Evolutionary conservation across 202 grass and related monocot species (phyloP).

Genomic region (Cymbopogon flexuosus): DNA sequence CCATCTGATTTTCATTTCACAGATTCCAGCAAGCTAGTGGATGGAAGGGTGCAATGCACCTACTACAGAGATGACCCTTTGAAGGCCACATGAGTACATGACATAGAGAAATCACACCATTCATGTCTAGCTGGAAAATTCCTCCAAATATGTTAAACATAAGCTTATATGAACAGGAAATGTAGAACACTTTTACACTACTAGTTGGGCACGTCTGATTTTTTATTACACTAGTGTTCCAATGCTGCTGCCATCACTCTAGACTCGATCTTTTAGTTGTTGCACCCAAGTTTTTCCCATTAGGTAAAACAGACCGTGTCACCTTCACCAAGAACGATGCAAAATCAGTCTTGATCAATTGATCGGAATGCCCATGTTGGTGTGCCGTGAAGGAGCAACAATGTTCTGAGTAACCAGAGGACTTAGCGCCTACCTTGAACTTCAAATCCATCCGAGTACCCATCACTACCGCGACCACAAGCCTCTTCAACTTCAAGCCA

Average conservation of each 20-base stretch:
- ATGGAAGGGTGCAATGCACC: too few relatives aligned
- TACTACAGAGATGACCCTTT: too few relatives aligned
- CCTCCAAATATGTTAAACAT: too few relatives aligned
- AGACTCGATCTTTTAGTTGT: neutral
- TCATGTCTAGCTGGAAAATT: too few relatives aligned
- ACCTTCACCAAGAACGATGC: neutral
- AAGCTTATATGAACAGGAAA: neutral
- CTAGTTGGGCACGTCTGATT: neutral
- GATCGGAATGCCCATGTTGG: neutral
- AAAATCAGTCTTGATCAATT: neutral
- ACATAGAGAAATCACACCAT: too few relatives aligned
- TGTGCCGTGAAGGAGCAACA: neutral
- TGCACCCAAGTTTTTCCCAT: neutral
- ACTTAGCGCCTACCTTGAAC: neutral
- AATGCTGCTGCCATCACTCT: neutral
- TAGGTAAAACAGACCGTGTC: neutral
- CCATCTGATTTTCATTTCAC: too few relatives aligned
- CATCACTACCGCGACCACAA: neutral
- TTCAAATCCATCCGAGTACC: neutral
- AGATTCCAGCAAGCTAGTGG: too few relatives aligned
- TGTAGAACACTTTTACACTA: neutral
- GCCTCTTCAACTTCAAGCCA: neutral
- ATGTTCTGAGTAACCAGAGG: neutral
- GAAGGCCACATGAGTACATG: too few relatives aligned
- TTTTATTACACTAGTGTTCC: neutral